Evolutionary conservation across 164 flowering plant genomes (phyloP).

Genomic region (Dillenia turbinata): DNA sequence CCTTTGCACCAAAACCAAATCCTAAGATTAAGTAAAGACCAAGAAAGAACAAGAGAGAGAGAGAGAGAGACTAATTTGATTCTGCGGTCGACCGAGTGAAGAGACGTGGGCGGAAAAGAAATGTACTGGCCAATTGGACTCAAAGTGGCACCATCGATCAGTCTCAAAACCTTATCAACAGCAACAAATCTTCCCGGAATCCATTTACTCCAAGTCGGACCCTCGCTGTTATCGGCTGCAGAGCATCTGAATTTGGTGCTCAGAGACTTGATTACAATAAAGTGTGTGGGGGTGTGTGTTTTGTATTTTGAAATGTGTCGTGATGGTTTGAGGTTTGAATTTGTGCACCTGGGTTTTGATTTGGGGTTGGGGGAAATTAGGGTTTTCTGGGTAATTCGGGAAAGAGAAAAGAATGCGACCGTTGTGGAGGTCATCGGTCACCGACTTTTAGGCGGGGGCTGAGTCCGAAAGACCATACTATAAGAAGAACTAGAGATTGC

Average conservation of each 20-base stretch:
- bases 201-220: constrained; percentile 45
- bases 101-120: constrained; percentile 74
- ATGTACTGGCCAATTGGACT: constrained; percentile 89
- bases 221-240: constrained; percentile 13
- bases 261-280: constrained; percentile 5
- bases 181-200: constrained; percentile 40
- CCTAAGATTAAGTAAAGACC: background rate
- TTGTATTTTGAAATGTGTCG: constrained; percentile 2
- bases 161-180: constrained; percentile 60
- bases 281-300: constrained; percentile 6
- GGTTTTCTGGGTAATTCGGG: constrained; percentile 14
- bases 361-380: constrained; percentile 14
- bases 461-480: too few species aligned
- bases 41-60: background rate
- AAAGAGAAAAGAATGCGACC: constrained; percentile 13
- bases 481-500: too few species aligned
- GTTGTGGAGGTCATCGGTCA: constrained; percentile 36
- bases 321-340: constrained; percentile 7
- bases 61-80: constrained; percentile 66
- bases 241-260: constrained; percentile 18
- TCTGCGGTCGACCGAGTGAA: constrained; percentile 87
- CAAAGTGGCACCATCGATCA: constrained; percentile 72
- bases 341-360: background rate
- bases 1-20: background rate
- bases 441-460: background rate